Evolutionary conservation across 257 asterid genomes (phyloP).

Genomic region (Solanum tarapatanum): DNA sequence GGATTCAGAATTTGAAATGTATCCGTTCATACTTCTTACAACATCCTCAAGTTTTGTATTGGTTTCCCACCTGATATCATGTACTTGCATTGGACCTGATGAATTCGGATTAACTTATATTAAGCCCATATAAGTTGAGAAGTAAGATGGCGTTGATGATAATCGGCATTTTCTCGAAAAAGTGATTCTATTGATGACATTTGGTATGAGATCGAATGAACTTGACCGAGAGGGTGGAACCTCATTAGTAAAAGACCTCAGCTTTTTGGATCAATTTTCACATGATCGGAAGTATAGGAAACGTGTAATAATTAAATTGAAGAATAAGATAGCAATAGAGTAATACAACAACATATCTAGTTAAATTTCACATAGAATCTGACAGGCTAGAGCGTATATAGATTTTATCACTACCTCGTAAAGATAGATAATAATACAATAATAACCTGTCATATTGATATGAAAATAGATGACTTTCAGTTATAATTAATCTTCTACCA

Average conservation of each 20-base stretch:
- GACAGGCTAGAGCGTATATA: accelerated
- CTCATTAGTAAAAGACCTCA: too few species aligned
- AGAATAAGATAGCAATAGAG: neutral
- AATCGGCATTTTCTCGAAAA: too few species aligned
- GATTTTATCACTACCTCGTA: accelerated
- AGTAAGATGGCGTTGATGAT: neutral
- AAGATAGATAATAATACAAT: too few species aligned
- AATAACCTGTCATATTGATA: too few species aligned
- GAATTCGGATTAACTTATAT: neutral
- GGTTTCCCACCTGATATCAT: neutral
- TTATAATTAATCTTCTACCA: neutral
- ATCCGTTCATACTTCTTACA: neutral
- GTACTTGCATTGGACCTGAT: neutral
- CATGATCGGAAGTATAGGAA: too few species aligned
- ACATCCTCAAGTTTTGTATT: neutral
- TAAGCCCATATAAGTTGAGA: neutral
- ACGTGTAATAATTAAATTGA: too few species aligned
- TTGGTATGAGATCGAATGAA: too few species aligned
- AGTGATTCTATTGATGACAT: too few species aligned
- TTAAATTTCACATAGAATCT: neutral
- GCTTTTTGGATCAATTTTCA: too few species aligned
- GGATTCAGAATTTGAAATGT: neutral
- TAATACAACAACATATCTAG: too few species aligned
- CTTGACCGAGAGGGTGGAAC: too few species aligned
- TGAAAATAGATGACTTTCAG: accelerated